Evolutionary conservation across 441 rosid genomes (phyloP).

Genomic region (Geranium incanum): DNA sequence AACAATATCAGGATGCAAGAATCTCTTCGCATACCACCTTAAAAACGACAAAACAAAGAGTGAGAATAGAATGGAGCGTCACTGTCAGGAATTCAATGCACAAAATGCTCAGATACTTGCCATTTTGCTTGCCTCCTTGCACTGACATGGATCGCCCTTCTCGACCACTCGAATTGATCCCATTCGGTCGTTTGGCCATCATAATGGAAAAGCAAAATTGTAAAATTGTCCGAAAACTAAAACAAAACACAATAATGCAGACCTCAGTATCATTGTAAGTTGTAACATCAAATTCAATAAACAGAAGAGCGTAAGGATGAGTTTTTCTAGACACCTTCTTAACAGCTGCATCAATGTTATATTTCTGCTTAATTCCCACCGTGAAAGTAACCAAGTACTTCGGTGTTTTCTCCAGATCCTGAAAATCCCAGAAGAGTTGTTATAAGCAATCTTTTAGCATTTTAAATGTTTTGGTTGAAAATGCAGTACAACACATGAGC

Average conservation of each 20-base stretch:
- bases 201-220: constrained; percentile 60
- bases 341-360: constrained; percentile 45
- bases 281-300: constrained; percentile 14
- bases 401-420: constrained; percentile 61
- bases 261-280: constrained; percentile 21
- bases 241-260: constrained; percentile 21
- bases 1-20: too few relatives aligned
- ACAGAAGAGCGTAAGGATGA: constrained; percentile 8
- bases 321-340: constrained; percentile 42
- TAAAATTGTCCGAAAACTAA: constrained; percentile 62
- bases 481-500: not conserved
- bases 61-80: not conserved
- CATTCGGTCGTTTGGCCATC: constrained; percentile 63
- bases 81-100: not conserved
- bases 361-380: constrained; percentile 53
- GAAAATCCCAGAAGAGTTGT: constrained; percentile 19
- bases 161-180: constrained; percentile 73
- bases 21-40: constrained; percentile 53
- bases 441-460: not conserved
- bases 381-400: constrained; percentile 58
- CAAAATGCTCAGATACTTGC: constrained; percentile 27
- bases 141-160: constrained; percentile 56
- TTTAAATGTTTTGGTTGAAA: not conserved
- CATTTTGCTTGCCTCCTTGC: constrained; percentile 61
- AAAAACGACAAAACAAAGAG: constrained; percentile 15